Evolutionary conservation across 345 rosid genomes (phyloP), one percentile per base, ranked within the genome.

Genomic region (Hibiscus tridactylites): DNA sequence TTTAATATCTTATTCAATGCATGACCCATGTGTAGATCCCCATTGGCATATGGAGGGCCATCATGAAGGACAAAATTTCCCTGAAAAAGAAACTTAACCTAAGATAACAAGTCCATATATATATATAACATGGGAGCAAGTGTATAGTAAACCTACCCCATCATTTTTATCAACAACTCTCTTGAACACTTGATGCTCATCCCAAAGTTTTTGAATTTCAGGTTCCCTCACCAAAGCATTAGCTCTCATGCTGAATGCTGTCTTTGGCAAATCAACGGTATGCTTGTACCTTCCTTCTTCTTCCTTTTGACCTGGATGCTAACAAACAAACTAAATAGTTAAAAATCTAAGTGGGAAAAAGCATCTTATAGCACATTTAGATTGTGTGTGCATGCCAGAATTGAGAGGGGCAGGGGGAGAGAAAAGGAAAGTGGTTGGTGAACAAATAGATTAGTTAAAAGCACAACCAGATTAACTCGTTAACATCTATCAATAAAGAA

Each of bases 31-130:
- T 94, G 98, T 12, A 91, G 83, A 53, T 90, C 88, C 63, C 97
- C 98, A 70, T 94, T 94, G 78, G 98, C 98, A 78, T 94, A 94
- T 58, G 97, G 97, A 72, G 98, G 98, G 59, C 97, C 97, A 83
- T 94, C 96, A 77, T 94, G 98, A 77, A 94, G 92, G 75, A 91
- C 86, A 81, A 94, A 94, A 81, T 71, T 85, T 71, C 83, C 96
- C 96, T 94, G 83, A 50, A 66, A 71, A 77, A 78, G 70, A 19
- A 78, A 71, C 56, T 26, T 57, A 70, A 73, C 6, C 72, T 87
- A 72, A 85, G 84, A 76, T 50, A 65, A 81, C 72, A 72, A 70
- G 39, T 72, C 71, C 67, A 62, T 53, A 29, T 5, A 65, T 37
- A 37, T 71, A 73, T 35, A 35, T 35, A 74, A 68, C 76, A 83